Percentiles rank a stretch among this genome's conserved stretches.
Conservation (phyloP, 306 rosid genomes). For the Pueraria montana region DNA sequence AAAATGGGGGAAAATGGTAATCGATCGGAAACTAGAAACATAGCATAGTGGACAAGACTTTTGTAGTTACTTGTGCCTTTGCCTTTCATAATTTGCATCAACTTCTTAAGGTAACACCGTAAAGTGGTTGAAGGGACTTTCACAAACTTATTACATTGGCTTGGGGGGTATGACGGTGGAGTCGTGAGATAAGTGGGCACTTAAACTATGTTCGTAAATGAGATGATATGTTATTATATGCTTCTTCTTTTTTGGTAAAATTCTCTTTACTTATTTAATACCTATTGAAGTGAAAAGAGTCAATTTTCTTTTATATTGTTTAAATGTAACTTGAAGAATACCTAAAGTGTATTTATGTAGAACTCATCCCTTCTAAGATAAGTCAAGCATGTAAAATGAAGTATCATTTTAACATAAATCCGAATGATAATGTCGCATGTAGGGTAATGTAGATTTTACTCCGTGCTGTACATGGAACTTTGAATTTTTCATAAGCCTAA, state of each 20-base stretch:
- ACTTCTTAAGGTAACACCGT: slow-evolving; percentile 30
- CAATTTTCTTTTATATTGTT: neutral
- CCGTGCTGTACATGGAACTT: neutral
- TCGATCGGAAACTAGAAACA: slow-evolving; percentile 2
- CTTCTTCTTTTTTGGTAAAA: too few species aligned
- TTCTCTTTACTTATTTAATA: neutral
- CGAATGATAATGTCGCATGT: neutral
- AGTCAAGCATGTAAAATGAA: slow-evolving; percentile 14
- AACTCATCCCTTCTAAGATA: slow-evolving; percentile 31
- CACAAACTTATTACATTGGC: slow-evolving; percentile 6
- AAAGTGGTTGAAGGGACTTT: slow-evolving; percentile 11
- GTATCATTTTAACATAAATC: neutral
- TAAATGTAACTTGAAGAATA: slow-evolving; percentile 39
- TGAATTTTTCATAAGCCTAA: neutral
- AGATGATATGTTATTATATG: too few species aligned
- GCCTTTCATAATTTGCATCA: slow-evolving; percentile 37
- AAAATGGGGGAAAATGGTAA: slow-evolving; percentile 4
- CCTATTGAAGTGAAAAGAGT: slow-evolving; percentile 17
- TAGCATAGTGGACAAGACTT: slow-evolving; percentile 29
- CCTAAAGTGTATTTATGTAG: slow-evolving; percentile 22
- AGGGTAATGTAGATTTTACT: neutral
- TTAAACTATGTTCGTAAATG: neutral
- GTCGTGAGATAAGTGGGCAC: slow-evolving; percentile 11
- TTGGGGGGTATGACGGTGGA: neutral
- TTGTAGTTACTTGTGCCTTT: slow-evolving; percentile 38